Percentiles rank a stretch among this genome's conserved stretches.
Conservation (phyloP, 139 green algal genomes). For the Picochlorum sp. region DNA sequence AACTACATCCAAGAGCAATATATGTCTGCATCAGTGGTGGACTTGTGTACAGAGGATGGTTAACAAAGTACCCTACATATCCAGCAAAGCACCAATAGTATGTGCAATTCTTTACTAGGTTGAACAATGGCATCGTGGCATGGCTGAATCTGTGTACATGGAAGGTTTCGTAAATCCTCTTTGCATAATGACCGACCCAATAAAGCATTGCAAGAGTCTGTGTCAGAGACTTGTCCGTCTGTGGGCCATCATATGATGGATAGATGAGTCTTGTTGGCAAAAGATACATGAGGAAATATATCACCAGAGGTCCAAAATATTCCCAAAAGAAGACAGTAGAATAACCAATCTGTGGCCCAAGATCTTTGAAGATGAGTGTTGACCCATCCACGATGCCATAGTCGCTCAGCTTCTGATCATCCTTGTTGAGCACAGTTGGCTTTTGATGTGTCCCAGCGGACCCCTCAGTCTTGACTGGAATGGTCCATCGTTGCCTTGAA, state of each 20-base stretch:
- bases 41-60: constrained; percentile 92
- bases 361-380: constrained; percentile 86
- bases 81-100: constrained; percentile 93
- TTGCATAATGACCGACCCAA: constrained; percentile 92
- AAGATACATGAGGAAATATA: constrained; percentile 92
- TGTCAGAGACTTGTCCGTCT: constrained; percentile 22
- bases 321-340: constrained; percentile 95
- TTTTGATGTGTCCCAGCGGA: constrained; percentile 30
- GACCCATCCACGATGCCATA: constrained; percentile 53
- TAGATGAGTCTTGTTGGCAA: constrained; percentile 31
- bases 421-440: constrained; percentile 41
- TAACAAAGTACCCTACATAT: constrained; percentile 94
- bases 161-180: constrained; percentile 93
- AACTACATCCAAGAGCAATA: constrained; percentile 33
- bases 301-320: constrained; percentile 88
- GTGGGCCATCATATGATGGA: not conserved
- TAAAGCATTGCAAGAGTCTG: constrained; percentile 81
- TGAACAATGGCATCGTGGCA: constrained; percentile 93
- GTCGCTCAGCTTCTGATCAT: constrained; percentile 49
- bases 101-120: constrained; percentile 91
- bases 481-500: constrained; percentile 62
- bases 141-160: constrained; percentile 89
- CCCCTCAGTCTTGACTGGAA: constrained; percentile 42
- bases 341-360: constrained; percentile 89
- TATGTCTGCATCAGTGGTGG: constrained; percentile 37